phyloP scores from a whole-genome alignment of 163 green algal species.

The Scenedesmus sp. region DNA sequence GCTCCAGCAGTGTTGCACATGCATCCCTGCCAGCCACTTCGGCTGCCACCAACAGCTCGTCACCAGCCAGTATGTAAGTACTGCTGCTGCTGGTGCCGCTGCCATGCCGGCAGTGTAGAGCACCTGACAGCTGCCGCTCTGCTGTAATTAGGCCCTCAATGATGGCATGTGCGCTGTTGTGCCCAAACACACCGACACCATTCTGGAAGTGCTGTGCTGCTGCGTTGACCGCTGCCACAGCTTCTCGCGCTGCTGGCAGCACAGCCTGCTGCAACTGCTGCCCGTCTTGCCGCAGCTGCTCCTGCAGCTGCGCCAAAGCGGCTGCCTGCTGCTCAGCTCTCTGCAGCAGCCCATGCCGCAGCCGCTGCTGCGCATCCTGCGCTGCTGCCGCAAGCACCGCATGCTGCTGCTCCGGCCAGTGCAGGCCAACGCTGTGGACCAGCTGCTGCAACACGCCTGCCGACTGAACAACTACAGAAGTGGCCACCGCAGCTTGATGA shows the following conservation, averaged over 20 bases:
- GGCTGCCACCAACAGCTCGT: not conserved
- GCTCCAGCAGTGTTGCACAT: not conserved
- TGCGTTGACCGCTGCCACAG: not conserved
- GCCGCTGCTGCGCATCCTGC: not conserved
- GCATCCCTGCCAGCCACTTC: not conserved
- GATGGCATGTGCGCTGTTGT: not conserved
- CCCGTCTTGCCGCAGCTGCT: conserved; percentile 18
- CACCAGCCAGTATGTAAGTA: not conserved
- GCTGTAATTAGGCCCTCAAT: not conserved
- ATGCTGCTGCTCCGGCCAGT: not conserved
- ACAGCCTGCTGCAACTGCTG: conserved; percentile 14
- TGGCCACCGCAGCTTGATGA: conserved; percentile 5
- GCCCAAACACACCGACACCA: not conserved
- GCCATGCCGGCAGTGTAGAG: not conserved
- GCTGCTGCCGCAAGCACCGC: not conserved
- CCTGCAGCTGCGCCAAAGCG: not conserved
- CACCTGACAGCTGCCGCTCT: not conserved
- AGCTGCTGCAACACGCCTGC: conserved; percentile 12
- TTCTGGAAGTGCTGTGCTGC: conserved; percentile 11
- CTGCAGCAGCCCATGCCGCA: not conserved
- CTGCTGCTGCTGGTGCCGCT: not conserved
- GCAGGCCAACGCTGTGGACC: not conserved
- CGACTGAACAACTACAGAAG: not conserved
- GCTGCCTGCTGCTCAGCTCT: not conserved
- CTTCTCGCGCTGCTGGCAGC: not conserved